These are phyloP conservation scores for Ceratobasidium sp. DNA, from an alignment of 1,284 basidiomycete species.

Conservation along the genomic window DNA sequence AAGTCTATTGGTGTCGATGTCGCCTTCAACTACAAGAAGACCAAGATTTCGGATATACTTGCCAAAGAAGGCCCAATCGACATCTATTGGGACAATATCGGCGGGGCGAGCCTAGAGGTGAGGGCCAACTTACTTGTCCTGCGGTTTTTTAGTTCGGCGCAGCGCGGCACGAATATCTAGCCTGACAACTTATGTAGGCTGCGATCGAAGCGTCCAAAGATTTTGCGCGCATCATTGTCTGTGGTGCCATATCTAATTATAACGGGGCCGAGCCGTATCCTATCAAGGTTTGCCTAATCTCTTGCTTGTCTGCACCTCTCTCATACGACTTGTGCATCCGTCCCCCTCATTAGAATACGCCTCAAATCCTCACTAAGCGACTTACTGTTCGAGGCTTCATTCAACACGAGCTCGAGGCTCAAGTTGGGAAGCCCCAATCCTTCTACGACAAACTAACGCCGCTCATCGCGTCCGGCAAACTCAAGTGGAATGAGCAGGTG, in stretches of 20 bases:
- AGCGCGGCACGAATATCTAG: neutral
- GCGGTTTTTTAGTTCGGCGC: neutral
- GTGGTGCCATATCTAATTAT: conserved; percentile 56
- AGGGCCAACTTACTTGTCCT: neutral
- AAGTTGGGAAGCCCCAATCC: conserved; percentile 58
- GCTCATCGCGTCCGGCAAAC: conserved; percentile 68
- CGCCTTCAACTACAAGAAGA: conserved; percentile 81
- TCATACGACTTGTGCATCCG: neutral
- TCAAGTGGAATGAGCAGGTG: conserved; percentile 72
- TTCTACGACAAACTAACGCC: conserved; percentile 69
- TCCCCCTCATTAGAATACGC: conserved; percentile 52
- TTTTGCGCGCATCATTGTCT: conserved; percentile 38
- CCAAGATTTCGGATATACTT: conserved; percentile 67
- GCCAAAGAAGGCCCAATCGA: conserved; percentile 71
- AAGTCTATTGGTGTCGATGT: conserved; percentile 76
- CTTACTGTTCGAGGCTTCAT: conserved; percentile 75
- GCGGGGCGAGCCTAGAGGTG: conserved; percentile 53
- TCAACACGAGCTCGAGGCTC: conserved; percentile 61
- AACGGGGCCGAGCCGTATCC: conserved; percentile 55
- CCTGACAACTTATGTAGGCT: neutral
- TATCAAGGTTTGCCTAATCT: conserved; percentile 53
- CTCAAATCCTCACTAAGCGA: conserved; percentile 65
- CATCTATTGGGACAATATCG: conserved; percentile 67
- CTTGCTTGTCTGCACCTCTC: conserved; percentile 1
- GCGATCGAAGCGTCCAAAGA: conserved; percentile 30